Conservation (phyloP, 1,284 basidiomycete genomes). For the Puccinia polysora region DNA sequence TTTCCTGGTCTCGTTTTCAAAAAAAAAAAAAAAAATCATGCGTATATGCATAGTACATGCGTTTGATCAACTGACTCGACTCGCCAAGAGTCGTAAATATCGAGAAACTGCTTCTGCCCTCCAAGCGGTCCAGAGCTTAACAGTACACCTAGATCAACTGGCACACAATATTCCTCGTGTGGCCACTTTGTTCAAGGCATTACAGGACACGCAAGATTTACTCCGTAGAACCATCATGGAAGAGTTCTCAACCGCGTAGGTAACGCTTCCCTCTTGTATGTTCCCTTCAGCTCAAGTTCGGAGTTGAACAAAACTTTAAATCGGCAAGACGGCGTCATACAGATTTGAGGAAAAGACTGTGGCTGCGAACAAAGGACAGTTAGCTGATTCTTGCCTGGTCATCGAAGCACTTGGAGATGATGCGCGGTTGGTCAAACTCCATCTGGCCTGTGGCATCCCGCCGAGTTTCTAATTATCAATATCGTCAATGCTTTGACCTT, state of each 20-base stretch:
- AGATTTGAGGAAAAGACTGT: constrained; percentile 44
- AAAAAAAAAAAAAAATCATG: constrained; percentile 3
- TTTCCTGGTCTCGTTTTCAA: neutral
- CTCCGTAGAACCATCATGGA: constrained; percentile 71
- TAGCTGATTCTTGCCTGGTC: constrained; percentile 70
- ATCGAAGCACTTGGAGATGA: constrained; percentile 81
- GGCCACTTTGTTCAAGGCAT: constrained; percentile 68
- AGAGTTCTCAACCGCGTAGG: constrained; percentile 86
- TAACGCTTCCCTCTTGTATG: constrained; percentile 44
- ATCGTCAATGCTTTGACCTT: neutral
- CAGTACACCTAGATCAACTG: constrained; percentile 65
- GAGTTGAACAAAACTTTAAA: too few species aligned
- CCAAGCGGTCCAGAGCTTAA: constrained; percentile 80
- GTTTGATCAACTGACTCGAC: constrained; percentile 71
- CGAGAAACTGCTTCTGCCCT: constrained; percentile 63
- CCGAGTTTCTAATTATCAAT: neutral
- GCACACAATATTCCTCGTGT: constrained; percentile 71
- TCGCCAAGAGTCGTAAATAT: constrained; percentile 69
- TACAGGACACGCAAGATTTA: constrained; percentile 71
- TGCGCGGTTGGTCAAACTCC: constrained; percentile 58
- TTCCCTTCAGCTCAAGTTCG: too few species aligned
- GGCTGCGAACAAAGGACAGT: constrained; percentile 41
- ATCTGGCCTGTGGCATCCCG: neutral
- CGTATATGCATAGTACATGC: constrained; percentile 63
- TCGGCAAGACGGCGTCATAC: too few species aligned